Evolutionary conservation across 345 rosid genomes (phyloP), one percentile per base, ranked within the genome.

Genomic region (Euphorbia lathyris): DNA sequence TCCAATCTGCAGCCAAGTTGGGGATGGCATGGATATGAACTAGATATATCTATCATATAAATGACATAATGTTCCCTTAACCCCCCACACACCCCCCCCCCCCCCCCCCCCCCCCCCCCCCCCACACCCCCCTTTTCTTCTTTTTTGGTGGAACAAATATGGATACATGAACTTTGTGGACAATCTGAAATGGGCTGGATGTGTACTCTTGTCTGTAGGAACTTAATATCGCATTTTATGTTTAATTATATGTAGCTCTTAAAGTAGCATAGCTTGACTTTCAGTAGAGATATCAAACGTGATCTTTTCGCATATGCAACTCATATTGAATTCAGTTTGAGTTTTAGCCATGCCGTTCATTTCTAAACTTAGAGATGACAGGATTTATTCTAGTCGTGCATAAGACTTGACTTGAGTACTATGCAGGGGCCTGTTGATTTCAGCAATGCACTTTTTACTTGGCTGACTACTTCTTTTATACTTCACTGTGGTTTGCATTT

Each of bases 21-120:
- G 96, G 82, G 99, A 95, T 51, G 97, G 96, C 77, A 92, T 92
- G 99, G 99, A 95, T 55, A 72, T 83, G 85, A 91, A 83, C 90
- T 95, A 90, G 94, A 84, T 86, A 74, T 71, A 71, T 76, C 47
- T 75, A 68, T 79, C 56, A 30, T 70, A 68, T 68, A 26, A 72
- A 48, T 63, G 66, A 79, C 62, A 27, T 59, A 10, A 52, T 76
- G 83, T 83, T 80, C 78, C 83, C 59, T 79, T 55, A 55, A 68
- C 7, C 38, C 38, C 38, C 3, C 7, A 2, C 38, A 34, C 7
- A 2, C 38, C 38, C 38, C 45, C 10, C 16, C 7, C 38, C 38
- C 38, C 3, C 7, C 7, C 38, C 38, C 38, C 45, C 10, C 16
- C 7, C 38, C 38, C 38, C 7, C 38, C 38, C 38, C n/a, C 7